These are phyloP conservation scores for Turritis glabra DNA, from an alignment of 345 rosid genomes.

Conservation along the genomic window DNA sequence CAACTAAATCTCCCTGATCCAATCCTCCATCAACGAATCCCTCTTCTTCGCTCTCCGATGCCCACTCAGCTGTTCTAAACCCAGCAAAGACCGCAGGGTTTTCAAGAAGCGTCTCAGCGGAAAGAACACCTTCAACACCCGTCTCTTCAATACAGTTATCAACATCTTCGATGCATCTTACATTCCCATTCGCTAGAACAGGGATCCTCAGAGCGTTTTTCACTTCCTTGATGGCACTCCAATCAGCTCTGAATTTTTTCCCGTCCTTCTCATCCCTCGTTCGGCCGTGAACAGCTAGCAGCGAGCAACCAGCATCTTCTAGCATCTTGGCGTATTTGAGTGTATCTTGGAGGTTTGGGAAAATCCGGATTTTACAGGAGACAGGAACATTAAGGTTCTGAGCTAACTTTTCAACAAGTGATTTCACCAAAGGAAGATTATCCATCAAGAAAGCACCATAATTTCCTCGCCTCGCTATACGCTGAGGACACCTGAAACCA, in stretches of 20 bases:
- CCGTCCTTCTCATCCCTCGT: slow-evolving; percentile 89
- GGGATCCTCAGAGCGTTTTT: slow-evolving; percentile 68
- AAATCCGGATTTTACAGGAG: slow-evolving; percentile 87
- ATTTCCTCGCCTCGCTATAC: slow-evolving; percentile 81
- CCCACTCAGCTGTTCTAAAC: slow-evolving; percentile 71
- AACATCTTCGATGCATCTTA: slow-evolving; percentile 83
- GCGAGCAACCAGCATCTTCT: slow-evolving; percentile 93
- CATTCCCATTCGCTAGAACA: slow-evolving; percentile 91
- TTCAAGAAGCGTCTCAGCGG: slow-evolving; percentile 93
- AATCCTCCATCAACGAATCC: slow-evolving; percentile 52
- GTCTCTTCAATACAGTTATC: slow-evolving; percentile 65
- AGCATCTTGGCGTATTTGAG: slow-evolving; percentile 83
- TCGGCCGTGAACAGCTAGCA: slow-evolving; percentile 90
- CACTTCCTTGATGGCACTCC: slow-evolving; percentile 87
- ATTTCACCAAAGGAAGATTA: slow-evolving; percentile 81
- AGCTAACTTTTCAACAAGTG: slow-evolving; percentile 76
- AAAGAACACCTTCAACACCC: slow-evolving; percentile 87
- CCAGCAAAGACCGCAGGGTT: slow-evolving; percentile 94
- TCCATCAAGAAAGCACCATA: slow-evolving; percentile 98
- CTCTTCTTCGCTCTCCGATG: slow-evolving; percentile 41
- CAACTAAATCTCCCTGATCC: slow-evolving; percentile 70
- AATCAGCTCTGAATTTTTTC: slow-evolving; percentile 76
- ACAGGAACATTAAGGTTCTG: slow-evolving; percentile 69
- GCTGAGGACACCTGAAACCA: slow-evolving; percentile 84
- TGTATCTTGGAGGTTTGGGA: slow-evolving; percentile 74